These are phyloP conservation scores for Suillus occidentalis DNA, from an alignment of 768 basidiomycete genomes.

Conservation along the genomic window DNA sequence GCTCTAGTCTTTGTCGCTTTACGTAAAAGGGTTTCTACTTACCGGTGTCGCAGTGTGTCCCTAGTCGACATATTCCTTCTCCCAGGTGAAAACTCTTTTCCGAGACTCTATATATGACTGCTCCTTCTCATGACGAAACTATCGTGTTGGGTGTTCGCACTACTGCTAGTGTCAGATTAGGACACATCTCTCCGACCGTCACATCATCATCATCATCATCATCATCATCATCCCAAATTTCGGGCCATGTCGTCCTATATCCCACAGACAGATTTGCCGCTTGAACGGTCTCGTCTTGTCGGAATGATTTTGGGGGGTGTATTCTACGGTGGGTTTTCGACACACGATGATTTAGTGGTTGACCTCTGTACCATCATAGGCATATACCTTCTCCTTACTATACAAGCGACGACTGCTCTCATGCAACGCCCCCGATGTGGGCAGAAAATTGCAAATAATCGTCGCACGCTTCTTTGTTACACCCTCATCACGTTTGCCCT, in stretches of 20 bases:
- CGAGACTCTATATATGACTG: not conserved
- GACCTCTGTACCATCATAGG: not conserved
- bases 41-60: not conserved
- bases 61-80: not conserved
- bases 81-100: not conserved
- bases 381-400: not conserved
- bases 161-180: not conserved
- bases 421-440: not conserved
- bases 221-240: not conserved
- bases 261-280: not conserved
- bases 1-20: not conserved
- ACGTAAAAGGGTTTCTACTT: not conserved
- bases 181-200: not conserved
- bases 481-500: not conserved
- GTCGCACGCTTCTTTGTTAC: not conserved
- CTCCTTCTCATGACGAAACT: not conserved
- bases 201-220: no score
- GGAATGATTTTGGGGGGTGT: not conserved
- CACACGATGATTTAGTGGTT: not conserved
- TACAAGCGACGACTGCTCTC: not conserved
- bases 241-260: not conserved
- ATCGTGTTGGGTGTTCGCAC: not conserved
- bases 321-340: not conserved
- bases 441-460: not conserved
- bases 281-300: not conserved